Evolutionary conservation across 495 filamentous ascomycete species (phyloP).

Genomic region (Hypoxylon subgilvum): DNA sequence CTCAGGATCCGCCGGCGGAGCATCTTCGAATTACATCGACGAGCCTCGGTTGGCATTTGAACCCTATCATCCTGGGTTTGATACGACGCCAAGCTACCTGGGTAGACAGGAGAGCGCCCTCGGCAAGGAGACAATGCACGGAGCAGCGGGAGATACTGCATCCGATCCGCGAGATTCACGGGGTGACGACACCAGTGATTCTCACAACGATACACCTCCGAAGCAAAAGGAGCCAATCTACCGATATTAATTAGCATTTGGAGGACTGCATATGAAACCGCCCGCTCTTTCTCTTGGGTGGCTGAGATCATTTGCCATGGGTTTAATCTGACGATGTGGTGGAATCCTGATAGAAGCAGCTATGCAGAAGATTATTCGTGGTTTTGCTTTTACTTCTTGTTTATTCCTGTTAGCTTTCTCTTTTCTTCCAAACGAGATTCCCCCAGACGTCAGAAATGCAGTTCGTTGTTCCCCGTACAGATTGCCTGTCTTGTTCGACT

Average conservation of each 20-base stretch:
- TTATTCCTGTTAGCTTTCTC: slow-evolving; percentile 16
- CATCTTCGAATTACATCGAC: slow-evolving; percentile 26
- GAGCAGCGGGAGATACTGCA: slow-evolving; percentile 12
- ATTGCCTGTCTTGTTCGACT: background rate
- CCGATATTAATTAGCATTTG: slow-evolving; percentile 42
- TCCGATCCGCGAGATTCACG: slow-evolving; percentile 14
- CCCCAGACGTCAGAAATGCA: slow-evolving; percentile 22
- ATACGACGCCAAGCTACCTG: slow-evolving; percentile 43
- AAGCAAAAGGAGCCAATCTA: slow-evolving; percentile 45
- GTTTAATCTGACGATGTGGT: slow-evolving; percentile 2
- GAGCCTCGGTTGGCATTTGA: slow-evolving; percentile 50
- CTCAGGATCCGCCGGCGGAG: slow-evolving; percentile 24
- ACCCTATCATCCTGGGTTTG: slow-evolving; percentile 61
- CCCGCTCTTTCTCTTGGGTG: background rate
- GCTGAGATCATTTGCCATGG: background rate
- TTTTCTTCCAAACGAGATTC: slow-evolving; percentile 34
- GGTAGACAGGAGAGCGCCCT: slow-evolving; percentile 46
- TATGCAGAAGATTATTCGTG: background rate
- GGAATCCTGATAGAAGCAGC: slow-evolving; percentile 9
- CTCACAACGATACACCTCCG: slow-evolving; percentile 27
- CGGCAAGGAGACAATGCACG: slow-evolving; percentile 47
- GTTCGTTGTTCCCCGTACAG: slow-evolving; percentile 1
- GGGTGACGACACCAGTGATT: slow-evolving; percentile 16
- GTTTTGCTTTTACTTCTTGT: background rate
- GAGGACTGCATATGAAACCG: background rate